These are phyloP conservation scores for Carpinus viminea DNA, from an alignment of 306 rosid species.

Conservation along the genomic window DNA sequence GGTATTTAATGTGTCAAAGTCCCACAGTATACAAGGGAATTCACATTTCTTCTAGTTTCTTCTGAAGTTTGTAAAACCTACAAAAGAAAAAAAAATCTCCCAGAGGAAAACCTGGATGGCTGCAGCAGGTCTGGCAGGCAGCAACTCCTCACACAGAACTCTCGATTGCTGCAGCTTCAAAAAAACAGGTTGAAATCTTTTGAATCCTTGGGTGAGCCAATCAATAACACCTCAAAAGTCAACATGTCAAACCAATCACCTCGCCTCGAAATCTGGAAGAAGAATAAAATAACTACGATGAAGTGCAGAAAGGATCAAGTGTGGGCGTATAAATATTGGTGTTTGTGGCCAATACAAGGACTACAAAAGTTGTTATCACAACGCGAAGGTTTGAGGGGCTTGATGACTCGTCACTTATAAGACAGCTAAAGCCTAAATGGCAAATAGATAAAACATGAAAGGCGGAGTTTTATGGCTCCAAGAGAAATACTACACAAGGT, in stretches of 20 bases:
- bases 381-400: neutral
- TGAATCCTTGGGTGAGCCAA: constrained; percentile 64
- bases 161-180: constrained; percentile 59
- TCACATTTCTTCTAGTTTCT: constrained; percentile 42
- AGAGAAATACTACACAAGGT: neutral
- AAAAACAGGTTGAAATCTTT: constrained; percentile 47
- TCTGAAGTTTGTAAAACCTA: constrained; percentile 47
- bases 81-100: constrained; percentile 47
- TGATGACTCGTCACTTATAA: neutral
- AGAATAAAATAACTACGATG: constrained; percentile 37
- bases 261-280: constrained; percentile 71
- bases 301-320: constrained; percentile 8
- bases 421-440: neutral
- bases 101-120: constrained; percentile 23
- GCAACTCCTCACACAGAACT: constrained; percentile 54
- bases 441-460: neutral
- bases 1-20: constrained; percentile 40
- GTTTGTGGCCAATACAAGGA: constrained; percentile 7
- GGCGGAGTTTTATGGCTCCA: neutral
- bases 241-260: constrained; percentile 67
- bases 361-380: neutral
- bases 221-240: constrained; percentile 47
- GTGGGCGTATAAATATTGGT: neutral
- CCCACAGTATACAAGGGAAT: constrained; percentile 42
- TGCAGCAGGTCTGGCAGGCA: constrained; percentile 34